Conservation (phyloP, 2,329 filamentous ascomycete genomes). For the Exophiala xenobiotica region DNA sequence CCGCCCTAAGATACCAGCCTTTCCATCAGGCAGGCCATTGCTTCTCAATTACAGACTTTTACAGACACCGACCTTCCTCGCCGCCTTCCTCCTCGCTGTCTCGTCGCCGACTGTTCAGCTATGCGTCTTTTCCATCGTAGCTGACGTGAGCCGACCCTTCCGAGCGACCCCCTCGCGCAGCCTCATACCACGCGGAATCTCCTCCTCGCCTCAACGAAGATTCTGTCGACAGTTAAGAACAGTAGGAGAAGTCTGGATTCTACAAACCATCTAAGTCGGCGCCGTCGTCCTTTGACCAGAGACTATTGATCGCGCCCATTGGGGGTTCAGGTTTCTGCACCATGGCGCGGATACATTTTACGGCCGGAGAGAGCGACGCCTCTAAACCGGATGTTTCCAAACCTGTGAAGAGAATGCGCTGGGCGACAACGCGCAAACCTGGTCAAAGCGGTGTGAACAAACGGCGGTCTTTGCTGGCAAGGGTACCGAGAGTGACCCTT, state of each 20-base stretch:
- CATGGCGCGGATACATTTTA: constrained; percentile 29
- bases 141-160: constrained; percentile 30
- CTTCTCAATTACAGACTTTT: not conserved
- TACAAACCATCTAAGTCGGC: not conserved
- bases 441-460: constrained; percentile 74
- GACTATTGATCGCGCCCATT: not conserved
- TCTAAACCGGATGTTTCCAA: constrained; percentile 49
- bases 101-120: constrained; percentile 8
- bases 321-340: constrained; percentile 4
- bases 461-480: constrained; percentile 76
- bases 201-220: constrained; percentile 5
- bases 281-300: not conserved
- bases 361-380: not conserved
- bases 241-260: not conserved
- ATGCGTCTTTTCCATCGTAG: constrained; percentile 21
- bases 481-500: constrained; percentile 62
- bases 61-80: constrained; percentile 5
- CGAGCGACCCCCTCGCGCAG: constrained; percentile 15
- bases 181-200: constrained; percentile 10
- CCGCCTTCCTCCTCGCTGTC: constrained; percentile 9
- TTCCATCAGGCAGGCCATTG: not conserved
- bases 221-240: constrained; percentile 5
- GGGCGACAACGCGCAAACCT: constrained; percentile 88
- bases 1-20: not conserved
- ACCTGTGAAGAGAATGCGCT: constrained; percentile 78